Evolutionary conservation across 1,284 basidiomycete species (phyloP), one percentile per base, ranked within the genome.

Genomic region (Cronartium quercuum): DNA sequence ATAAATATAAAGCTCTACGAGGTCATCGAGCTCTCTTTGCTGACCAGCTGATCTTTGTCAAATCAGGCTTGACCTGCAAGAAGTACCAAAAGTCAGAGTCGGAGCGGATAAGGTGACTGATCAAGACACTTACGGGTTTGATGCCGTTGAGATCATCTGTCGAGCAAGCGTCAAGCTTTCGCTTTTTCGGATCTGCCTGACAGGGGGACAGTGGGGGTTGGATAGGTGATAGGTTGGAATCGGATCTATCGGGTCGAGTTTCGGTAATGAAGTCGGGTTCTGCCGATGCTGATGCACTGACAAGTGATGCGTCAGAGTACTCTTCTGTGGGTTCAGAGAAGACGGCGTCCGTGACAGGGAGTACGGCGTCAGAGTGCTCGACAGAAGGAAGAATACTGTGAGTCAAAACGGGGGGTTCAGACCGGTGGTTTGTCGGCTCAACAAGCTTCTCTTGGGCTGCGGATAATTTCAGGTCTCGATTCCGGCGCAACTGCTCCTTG

Each of bases 401-500:
- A 4, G 15, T 21, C 5, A 21, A 51, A 51, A 21, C 3, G 10
- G 47, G 15, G 47, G 47, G 3, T 5, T 21, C 47, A 51, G 15
- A 21, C 3, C 5, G 10, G 47, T 3, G 21, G 21, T 3, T 10
- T 51, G 21, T 51, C 15, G 47, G 4, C 21, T 51, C 21, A 51
- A 21, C 15, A 12, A 13, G 15, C 15, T 13, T 51, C 4, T 51
- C 47, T 18, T 13, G 47, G 21, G 4, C 47, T 21, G 47, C 47
- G 15, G 47, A 51, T 18, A 51, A 21, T 5, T 73, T 15, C 21
- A 24, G 40, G 13, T 74, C 71, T 57, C 63, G 64, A 37, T 61
- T 74, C 6, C 71, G 63, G 37, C 65, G 64, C 15, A 74, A 57
- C 40, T 74, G 71, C 42, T 74, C 71, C 51, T 74, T 74, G 5